Base-by-base conservation (phyloP, 2,329 filamentous ascomycete species). In the Trichoderma lentiforme region DNA sequence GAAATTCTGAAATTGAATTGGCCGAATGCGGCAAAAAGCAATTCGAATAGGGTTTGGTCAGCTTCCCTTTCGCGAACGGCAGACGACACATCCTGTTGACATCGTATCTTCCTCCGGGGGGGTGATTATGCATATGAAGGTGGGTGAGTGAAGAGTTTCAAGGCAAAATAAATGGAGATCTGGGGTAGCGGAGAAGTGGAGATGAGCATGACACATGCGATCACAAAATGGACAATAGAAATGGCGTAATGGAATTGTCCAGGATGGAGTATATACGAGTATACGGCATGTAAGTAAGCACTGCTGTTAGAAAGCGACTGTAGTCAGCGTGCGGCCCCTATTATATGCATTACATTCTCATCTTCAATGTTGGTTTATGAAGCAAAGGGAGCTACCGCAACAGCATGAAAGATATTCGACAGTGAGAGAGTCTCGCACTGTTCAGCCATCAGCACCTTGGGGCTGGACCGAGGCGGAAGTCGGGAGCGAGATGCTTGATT, bases 131-230 rank as follows among this genome's bases (percentile, higher is more conserved):
- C 66, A 69, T 61, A 69, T 69, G 56, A 43, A 61, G 53, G 66
- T 69, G 36, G 66, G 66, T 69, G 66, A 69, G 66, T 69, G 30
- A 34, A 56, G 56, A 39, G 66, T 9, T 69, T 61, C 51, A 69
- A 47, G 30, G 56, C 51, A 60, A 47, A 61, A 34, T 60, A 69
- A 61, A 61, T 69, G 66, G 66, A 69, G 66, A 69, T 69, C 66
- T 36, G 66, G 66, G 66, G 66, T 69, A 69, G 56, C 56, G 56
- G 66, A 69, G 66, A 69, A 61, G 66, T 69, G 66, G 66, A 69
- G 66, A 51, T 34, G 7, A 34, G 26, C 65, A 60, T 60, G 65
- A 47, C 53, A 60, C 65, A 43, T 39, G 18, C 24, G 26, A 69
- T 69, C 39, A 34, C 66, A 60, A 43, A 69, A 69, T 61, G 28